phyloP scores from a whole-genome alignment of 805 yeast genomes.

The Monosporozyma yasuniensis region DNA sequence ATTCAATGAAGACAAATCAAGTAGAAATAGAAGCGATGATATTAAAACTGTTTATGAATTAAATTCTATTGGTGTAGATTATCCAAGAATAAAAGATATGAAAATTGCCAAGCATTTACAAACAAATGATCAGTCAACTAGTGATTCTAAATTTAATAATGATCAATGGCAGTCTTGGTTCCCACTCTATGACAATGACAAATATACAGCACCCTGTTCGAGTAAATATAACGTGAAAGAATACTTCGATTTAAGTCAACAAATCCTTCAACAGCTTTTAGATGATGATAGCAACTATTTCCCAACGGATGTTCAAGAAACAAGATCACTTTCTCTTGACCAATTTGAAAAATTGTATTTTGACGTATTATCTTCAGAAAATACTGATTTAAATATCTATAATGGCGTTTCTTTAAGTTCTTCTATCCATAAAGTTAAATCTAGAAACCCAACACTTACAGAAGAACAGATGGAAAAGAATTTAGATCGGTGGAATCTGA shows the following conservation, averaged over 20 bases:
- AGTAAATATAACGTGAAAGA: neutral
- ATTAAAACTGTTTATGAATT: conserved; percentile 1
- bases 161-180: neutral
- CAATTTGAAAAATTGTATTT: conserved; percentile 38
- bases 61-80: conserved; percentile 34
- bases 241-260: neutral
- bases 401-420: conserved; percentile 30
- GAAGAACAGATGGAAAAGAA: conserved; percentile 8
- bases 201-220: neutral
- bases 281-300: neutral
- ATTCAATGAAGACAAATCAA: neutral
- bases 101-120: conserved; percentile 43
- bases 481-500: conserved; percentile 47
- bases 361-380: conserved; percentile 29
- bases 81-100: conserved; percentile 37
- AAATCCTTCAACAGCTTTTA: conserved; percentile 26
- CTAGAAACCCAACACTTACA: conserved; percentile 20
- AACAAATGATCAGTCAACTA: neutral
- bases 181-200: neutral
- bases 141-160: neutral
- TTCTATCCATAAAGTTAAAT: conserved; percentile 35
- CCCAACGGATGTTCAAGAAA: conserved; percentile 16
- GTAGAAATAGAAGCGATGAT: neutral
- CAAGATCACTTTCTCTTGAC: conserved; percentile 8
- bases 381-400: conserved; percentile 30